Percentiles rank a stretch among this genome's conserved stretches.
Evolutionary conservation across 495 filamentous ascomycete genomes (phyloP).

Genomic region (Darksidea phi): DNA sequence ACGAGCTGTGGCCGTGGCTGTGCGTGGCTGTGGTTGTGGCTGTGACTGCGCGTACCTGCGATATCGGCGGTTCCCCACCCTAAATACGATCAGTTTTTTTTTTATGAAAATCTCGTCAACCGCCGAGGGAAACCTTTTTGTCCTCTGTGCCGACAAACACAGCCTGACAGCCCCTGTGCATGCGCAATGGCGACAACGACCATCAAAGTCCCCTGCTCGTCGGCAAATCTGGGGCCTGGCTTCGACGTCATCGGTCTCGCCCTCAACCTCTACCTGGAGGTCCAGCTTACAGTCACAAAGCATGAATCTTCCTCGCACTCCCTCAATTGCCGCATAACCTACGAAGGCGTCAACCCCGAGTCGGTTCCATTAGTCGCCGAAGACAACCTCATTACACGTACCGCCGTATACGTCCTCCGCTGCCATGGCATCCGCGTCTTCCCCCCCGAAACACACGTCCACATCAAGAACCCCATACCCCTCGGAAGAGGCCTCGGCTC

Average conservation of each 20-base stretch:
- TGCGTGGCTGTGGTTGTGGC: neutral
- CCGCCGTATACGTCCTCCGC: conserved; percentile 86
- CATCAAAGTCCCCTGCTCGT: conserved; percentile 70
- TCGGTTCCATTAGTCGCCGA: conserved; percentile 75
- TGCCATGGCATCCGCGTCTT: conserved; percentile 83
- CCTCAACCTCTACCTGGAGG: conserved; percentile 83
- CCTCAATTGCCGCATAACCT: conserved; percentile 84
- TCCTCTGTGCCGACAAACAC: neutral
- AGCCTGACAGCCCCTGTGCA: neutral
- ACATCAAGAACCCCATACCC: conserved; percentile 91
- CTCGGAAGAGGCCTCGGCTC: conserved; percentile 86
- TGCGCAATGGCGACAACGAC: conserved; percentile 24
- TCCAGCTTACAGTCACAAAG: conserved; percentile 66
- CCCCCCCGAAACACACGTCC: conserved; percentile 80
- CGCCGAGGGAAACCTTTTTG: conserved; percentile 1
- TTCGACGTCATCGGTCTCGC: conserved; percentile 97
- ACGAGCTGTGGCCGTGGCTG: neutral
- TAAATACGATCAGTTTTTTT: no score
- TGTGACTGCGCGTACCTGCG: neutral
- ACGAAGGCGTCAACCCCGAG: conserved; percentile 78
- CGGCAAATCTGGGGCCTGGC: conserved; percentile 92
- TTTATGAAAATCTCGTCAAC: no score
- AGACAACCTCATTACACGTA: conserved; percentile 84
- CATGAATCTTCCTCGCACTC: conserved; percentile 55
- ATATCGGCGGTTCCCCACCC: neutral